Evolutionary conservation across 2,329 filamentous ascomycete genomes (phyloP), one percentile per base, ranked within the genome.

Genomic region (Xylariaceae sp.): DNA sequence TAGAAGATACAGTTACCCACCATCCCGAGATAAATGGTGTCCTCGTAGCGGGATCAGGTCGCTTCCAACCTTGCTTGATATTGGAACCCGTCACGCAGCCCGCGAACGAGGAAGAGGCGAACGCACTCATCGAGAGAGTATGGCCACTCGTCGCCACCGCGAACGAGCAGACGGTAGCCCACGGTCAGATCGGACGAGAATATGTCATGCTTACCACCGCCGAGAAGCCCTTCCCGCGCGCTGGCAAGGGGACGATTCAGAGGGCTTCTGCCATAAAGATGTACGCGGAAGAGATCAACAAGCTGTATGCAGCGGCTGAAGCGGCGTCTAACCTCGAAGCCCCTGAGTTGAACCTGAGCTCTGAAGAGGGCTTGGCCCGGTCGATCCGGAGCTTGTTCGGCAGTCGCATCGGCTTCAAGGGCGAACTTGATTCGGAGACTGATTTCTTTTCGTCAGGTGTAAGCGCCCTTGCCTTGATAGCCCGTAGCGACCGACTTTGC

Each of bases 201-300:
- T 67, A 76, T 39, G 63, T 79, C 30, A 51, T 44, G 0, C 26
- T 80, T 3, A 66, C 75, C 0, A 67, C 68, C 6, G 69, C 72
- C 0, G 59, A 68, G 6, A 76, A 73, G 59, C 75, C 76, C 0
- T 76, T 80, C 51, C 62, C 67, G 0, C 69, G 73, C 2, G 71
- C 76, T 0, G 68, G 70, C 1, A 80, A 80, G 60, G 76, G 76
- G 1, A 75, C 74, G 0, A 61, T 80, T 4, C 75, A 75, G 62
- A 70, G 74, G n/a, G 60, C 66, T 0, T 59, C 53, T 1, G 72
- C 75, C 0, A 42, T 74, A 1, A 71, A 69, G 42, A 48, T 73
- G 35, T 80, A 79, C 57, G 63, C 70, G 29, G 64, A 71, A 0
- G 73, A 76, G 53, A 76, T 79, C 27, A 68, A 76, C 30, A 60